Evolutionary conservation across 805 yeast species (phyloP).

Genomic region (Cyberlindnera xishuangbannaensis): DNA sequence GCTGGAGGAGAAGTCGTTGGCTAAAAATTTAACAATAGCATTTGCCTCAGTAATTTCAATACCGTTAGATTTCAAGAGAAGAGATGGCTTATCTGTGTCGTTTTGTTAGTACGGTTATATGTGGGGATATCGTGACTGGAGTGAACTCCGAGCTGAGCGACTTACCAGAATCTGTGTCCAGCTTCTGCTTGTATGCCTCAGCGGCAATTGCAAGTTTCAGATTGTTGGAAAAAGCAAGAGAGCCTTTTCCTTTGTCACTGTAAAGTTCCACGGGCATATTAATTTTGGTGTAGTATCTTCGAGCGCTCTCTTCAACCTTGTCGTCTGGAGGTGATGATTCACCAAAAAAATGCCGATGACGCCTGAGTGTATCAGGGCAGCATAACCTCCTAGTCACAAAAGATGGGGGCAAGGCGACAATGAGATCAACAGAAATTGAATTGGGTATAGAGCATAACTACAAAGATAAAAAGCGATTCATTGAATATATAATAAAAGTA

Average conservation of each 20-base stretch:
- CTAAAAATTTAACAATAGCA: constrained; percentile 61
- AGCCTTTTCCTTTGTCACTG: constrained; percentile 21
- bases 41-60: constrained; percentile 55
- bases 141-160: constrained; percentile 1
- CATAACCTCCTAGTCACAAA: too few relatives aligned
- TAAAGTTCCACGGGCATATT: constrained; percentile 18
- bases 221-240: constrained; percentile 20
- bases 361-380: too few relatives aligned
- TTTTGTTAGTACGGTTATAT: constrained; percentile 1
- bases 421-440: too few relatives aligned
- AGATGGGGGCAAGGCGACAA: too few relatives aligned
- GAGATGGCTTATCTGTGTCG: constrained; percentile 19
- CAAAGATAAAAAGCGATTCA: too few relatives aligned
- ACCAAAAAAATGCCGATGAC: too few relatives aligned
- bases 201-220: constrained; percentile 27
- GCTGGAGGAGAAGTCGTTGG: constrained; percentile 39
- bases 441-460: too few relatives aligned
- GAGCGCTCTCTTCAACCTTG: too few relatives aligned
- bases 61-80: constrained; percentile 17
- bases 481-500: too few relatives aligned
- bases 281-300: too few relatives aligned
- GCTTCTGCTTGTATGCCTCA: constrained; percentile 13
- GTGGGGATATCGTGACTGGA: neutral
- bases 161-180: constrained; percentile 24
- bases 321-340: too few relatives aligned